Conservation (phyloP, 192 early-diverging fungal genomes). For the Mortierella hygrophila region DNA sequence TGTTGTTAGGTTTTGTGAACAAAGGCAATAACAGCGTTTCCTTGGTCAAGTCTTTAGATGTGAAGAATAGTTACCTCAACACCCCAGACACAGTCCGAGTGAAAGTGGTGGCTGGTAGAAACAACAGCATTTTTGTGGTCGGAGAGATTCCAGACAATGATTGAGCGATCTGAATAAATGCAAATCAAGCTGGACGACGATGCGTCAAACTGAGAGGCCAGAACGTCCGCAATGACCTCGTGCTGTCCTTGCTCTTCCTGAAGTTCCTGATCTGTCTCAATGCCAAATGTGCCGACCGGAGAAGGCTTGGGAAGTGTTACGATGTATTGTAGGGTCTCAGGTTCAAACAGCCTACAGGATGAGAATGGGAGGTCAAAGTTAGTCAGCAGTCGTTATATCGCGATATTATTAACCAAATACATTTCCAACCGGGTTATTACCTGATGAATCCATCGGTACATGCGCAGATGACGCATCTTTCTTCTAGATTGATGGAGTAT, state of each 20-base stretch:
- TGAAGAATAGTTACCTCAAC: slow-evolving; percentile 70
- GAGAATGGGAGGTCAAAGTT: no score
- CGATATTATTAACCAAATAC: not conserved
- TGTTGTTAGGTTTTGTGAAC: not conserved
- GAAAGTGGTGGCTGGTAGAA: slow-evolving; percentile 73
- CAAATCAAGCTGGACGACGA: slow-evolving; percentile 64
- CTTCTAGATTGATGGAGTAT: slow-evolving; percentile 71
- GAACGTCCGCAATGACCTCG: slow-evolving; percentile 67
- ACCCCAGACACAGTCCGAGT: slow-evolving; percentile 87
- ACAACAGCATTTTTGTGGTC: slow-evolving; percentile 67
- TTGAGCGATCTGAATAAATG: slow-evolving; percentile 78
- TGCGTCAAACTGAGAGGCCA: slow-evolving; percentile 71
- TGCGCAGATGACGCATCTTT: slow-evolving; percentile 75
- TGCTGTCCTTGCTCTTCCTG: slow-evolving; percentile 31
- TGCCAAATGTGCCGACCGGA: slow-evolving; percentile 69
- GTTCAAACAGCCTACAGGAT: slow-evolving; percentile 75
- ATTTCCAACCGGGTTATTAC: slow-evolving; percentile 32
- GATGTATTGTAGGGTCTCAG: slow-evolving; percentile 74
- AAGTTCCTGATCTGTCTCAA: slow-evolving; percentile 20
- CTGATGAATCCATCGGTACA: slow-evolving; percentile 81
- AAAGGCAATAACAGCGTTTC: not conserved
- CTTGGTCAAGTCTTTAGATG: not conserved
- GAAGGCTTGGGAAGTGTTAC: slow-evolving; percentile 80
- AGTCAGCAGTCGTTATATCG: not conserved
- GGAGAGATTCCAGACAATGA: slow-evolving; percentile 81